Conservation (phyloP, 768 basidiomycete genomes). For the Mycena floridula region DNA sequence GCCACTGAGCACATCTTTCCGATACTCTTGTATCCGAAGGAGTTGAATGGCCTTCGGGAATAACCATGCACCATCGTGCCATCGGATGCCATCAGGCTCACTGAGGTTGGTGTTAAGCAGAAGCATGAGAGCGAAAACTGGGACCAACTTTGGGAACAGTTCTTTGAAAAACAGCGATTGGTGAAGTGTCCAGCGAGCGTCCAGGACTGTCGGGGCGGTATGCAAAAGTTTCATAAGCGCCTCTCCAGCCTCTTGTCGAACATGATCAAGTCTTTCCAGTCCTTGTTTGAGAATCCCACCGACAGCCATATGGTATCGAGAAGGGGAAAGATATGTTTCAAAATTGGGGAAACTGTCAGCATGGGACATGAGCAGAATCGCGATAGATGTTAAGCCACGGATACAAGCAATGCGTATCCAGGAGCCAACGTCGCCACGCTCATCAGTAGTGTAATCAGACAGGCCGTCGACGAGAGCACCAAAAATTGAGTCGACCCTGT, state of each 20-base stretch:
- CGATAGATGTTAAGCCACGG: slow-evolving; percentile 50
- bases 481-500: slow-evolving; percentile 41
- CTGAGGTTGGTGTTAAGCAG: not conserved
- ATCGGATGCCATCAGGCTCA: slow-evolving; percentile 31
- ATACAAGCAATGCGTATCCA: slow-evolving; percentile 86
- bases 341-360: slow-evolving; percentile 38
- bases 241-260: slow-evolving; percentile 74
- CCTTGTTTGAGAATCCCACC: slow-evolving; percentile 81
- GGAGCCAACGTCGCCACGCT: slow-evolving; percentile 95
- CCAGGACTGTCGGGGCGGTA: slow-evolving; percentile 33
- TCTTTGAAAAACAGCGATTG: slow-evolving; percentile 39
- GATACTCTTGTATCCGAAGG: slow-evolving; percentile 57
- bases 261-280: slow-evolving; percentile 86
- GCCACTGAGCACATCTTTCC: slow-evolving; percentile 57
- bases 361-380: slow-evolving; percentile 43
- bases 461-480: slow-evolving; percentile 63
- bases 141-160: slow-evolving; percentile 48
- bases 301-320: slow-evolving; percentile 49
- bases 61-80: slow-evolving; percentile 71
- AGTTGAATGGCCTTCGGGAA: slow-evolving; percentile 69
- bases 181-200: slow-evolving; percentile 46
- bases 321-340: slow-evolving; percentile 53
- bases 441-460: slow-evolving; percentile 87
- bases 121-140: not conserved
- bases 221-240: slow-evolving; percentile 48